Base-by-base conservation (phyloP, 768 basidiomycete genomes). In the Termitomyces sp. region DNA sequence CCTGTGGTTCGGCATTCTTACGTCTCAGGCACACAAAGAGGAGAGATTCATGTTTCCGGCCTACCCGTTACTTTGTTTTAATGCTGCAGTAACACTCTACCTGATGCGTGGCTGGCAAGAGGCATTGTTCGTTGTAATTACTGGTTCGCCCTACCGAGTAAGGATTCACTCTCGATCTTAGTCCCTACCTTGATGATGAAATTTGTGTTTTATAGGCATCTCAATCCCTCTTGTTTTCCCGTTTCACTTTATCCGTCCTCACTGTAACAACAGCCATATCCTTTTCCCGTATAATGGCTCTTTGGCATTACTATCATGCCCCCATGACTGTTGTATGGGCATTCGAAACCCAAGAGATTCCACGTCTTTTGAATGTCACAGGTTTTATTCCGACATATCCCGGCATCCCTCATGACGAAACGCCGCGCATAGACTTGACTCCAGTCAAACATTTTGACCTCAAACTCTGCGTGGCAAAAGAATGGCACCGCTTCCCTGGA, bases 1-100 rank as follows among this genome's bases (percentile, higher is more conserved):
- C 72, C 62, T 98, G n/a, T 98, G 97, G 96, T 65, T 87, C 47
- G 81, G 72, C 1, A 87, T 97, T 60, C 74, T 99, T 63, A 85
- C 84, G 4, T 63, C 77, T 3, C 96, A 98, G 73, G 75, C 88
- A 1, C 97, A 99, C 73, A 99, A 99, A 73, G 97, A 99, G 72
- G 97, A 99, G 69, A 81, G 97, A n/a, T 99, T 99, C 75, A 90
- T 98, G 86, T 98, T 87, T 71, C 96, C 97, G 0, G 88, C 84
- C 2, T 98, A 96, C 69, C 90, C 93, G 1, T 71, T 98, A 33
- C 72, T 98, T 48, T 93, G 92, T 67, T 93, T 98, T 74, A 98
- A 98, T 67, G 96, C 94, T 0, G 92, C 93, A 4, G 86, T 94
- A n/a, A 79, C 87, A 13, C 62, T 96, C 12, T 98, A 91, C 69